These are phyloP conservation scores for Pistacia atlantica DNA, from an alignment of 345 rosid genomes.

Conservation along the genomic window DNA sequence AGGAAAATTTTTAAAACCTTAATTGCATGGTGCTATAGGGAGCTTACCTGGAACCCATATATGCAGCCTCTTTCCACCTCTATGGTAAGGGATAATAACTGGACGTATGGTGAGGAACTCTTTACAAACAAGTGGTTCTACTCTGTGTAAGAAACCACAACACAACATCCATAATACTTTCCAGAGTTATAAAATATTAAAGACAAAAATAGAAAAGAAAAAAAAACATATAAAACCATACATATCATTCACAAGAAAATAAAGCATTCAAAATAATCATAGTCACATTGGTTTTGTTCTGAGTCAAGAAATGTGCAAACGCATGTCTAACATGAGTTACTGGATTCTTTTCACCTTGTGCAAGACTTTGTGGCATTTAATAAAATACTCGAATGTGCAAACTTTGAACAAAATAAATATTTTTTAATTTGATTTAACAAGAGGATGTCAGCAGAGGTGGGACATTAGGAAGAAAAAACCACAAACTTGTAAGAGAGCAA, in stretches of 20 bases:
- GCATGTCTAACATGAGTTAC: neutral
- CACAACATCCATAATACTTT: slow-evolving; percentile 9
- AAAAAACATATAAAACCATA: neutral
- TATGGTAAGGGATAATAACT: slow-evolving; percentile 89
- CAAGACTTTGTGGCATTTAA: slow-evolving; percentile 9
- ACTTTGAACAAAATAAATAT: neutral
- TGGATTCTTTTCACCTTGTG: neutral
- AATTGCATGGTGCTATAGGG: neutral
- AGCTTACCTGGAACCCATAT: slow-evolving; percentile 79
- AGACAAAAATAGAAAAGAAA: neutral
- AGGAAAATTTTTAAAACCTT: slow-evolving; percentile 4
- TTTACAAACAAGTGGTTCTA: slow-evolving; percentile 95
- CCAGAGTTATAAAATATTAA: neutral
- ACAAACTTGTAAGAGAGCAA: too few species aligned
- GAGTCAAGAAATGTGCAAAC: neutral
- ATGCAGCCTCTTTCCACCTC: slow-evolving; percentile 95
- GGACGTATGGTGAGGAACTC: slow-evolving; percentile 71
- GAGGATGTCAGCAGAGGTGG: neutral
- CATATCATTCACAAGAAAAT: neutral
- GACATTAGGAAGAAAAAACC: neutral
- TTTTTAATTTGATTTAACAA: neutral
- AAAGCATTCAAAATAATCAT: neutral
- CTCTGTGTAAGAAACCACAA: slow-evolving; percentile 49
- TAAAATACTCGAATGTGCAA: neutral
- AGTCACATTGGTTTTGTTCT: neutral